phyloP scores from a whole-genome alignment of 257 asterid species.

The Nyctanthes arbortristis region DNA sequence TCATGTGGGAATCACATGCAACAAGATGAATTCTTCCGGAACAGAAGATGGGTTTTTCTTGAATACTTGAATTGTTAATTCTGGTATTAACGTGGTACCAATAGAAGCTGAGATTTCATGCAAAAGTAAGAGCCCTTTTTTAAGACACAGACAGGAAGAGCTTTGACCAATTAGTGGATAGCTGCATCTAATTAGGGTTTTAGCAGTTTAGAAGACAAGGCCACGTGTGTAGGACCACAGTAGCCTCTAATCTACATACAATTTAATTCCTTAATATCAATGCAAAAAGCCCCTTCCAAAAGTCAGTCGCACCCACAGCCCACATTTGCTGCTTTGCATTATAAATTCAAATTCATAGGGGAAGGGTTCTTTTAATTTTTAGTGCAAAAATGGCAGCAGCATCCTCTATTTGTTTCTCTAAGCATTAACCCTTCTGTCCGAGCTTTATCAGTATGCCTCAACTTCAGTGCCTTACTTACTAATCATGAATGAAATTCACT shows the following conservation, averaged over 20 bases:
- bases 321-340: neutral
- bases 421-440: neutral
- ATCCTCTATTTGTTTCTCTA: neutral
- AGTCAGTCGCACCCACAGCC: too few species aligned
- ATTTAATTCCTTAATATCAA: neutral
- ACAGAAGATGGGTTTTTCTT: neutral
- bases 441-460: neutral
- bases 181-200: neutral
- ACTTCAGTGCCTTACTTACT: too few species aligned
- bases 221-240: neutral
- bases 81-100: too few species aligned
- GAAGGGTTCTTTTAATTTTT: neutral
- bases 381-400: neutral
- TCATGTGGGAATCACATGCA: neutral
- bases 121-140: neutral
- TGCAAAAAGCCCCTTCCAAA: neutral
- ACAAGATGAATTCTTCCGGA: neutral
- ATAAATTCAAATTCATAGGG: too few species aligned
- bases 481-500: neutral
- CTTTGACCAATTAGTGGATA: neutral
- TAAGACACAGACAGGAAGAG: neutral
- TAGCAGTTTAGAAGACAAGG: neutral
- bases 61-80: neutral
- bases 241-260: neutral
- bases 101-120: neutral